Conservation (phyloP, 2,329 filamentous ascomycete species). For the Clonostachys byssicola region DNA sequence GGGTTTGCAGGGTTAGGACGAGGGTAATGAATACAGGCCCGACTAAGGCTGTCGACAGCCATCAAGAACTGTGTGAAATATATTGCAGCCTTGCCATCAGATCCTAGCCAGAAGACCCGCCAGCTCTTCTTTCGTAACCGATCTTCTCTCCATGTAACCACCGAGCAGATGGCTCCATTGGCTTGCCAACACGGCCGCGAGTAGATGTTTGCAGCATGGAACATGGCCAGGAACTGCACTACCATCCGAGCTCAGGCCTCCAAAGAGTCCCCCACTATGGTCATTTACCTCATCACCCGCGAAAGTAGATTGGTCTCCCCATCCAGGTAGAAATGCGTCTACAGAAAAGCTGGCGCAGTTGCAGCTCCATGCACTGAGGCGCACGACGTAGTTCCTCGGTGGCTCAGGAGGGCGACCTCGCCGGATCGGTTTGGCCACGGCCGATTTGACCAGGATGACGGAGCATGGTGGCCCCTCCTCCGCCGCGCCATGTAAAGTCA, state of each 20-base stretch:
- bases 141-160: conserved; percentile 47
- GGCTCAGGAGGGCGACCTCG: conserved; percentile 1
- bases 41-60: too few species aligned
- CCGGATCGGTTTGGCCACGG: conserved; percentile 11
- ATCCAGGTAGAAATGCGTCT: conserved; percentile 50
- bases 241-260: conserved; percentile 40
- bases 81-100: neutral
- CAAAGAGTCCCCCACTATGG: conserved; percentile 30
- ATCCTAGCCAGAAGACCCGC: conserved; percentile 61
- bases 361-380: conserved; percentile 78
- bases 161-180: conserved; percentile 56
- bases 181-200: conserved; percentile 76
- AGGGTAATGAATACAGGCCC: too few species aligned
- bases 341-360: conserved; percentile 83
- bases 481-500: neutral
- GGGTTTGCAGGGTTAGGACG: too few species aligned
- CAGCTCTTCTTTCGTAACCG: conserved; percentile 60
- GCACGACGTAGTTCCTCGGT: conserved; percentile 60
- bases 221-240: conserved; percentile 22
- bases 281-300: neutral
- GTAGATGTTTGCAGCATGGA: conserved; percentile 80
- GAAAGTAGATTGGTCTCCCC: conserved; percentile 1
- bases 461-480: neutral
- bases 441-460: conserved; percentile 8
- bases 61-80: too few species aligned